These are phyloP conservation scores for Theileria equi DNA, from an alignment of 169 alveolate species.

Conservation along the genomic window DNA sequence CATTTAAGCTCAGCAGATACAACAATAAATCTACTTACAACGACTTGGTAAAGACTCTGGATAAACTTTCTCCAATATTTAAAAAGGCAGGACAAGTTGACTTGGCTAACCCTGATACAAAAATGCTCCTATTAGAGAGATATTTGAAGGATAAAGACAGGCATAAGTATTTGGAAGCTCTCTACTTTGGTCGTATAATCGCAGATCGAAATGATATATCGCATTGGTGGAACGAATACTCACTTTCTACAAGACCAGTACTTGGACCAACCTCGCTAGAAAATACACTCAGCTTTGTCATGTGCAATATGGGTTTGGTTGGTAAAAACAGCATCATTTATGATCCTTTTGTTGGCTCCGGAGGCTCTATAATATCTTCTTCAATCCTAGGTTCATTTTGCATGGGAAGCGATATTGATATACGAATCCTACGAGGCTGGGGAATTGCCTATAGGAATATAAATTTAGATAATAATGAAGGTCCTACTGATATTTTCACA, in stretches of 20 bases:
- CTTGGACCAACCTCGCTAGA: slow-evolving; percentile 98
- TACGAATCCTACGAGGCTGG: slow-evolving; percentile 86
- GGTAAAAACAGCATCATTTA: slow-evolving; percentile 68
- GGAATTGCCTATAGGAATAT: slow-evolving; percentile 77
- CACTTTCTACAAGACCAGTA: slow-evolving; percentile 88
- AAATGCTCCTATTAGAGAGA: slow-evolving; percentile 22
- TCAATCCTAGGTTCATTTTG: slow-evolving; percentile 76
- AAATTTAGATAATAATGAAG: slow-evolving; percentile 9
- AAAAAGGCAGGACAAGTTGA: slow-evolving; percentile 50
- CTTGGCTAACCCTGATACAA: slow-evolving; percentile 47
- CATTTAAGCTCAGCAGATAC: slow-evolving; percentile 29
- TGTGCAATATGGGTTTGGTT: slow-evolving; percentile 83
- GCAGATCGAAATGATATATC: slow-evolving; percentile 29
- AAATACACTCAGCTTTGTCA: slow-evolving; percentile 91
- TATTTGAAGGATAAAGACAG: slow-evolving; percentile 3
- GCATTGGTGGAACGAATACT: slow-evolving; percentile 84
- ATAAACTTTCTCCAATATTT: slow-evolving; percentile 32
- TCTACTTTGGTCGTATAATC: slow-evolving; percentile 39
- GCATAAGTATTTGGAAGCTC: slow-evolving; percentile 3
- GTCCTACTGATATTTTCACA: slow-evolving; percentile 40
- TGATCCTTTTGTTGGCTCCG: slow-evolving; percentile 99
- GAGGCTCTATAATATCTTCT: slow-evolving; percentile 89
- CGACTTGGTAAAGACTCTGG: slow-evolving; percentile 15
- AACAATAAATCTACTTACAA: slow-evolving; percentile 16
- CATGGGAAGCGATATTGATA: slow-evolving; percentile 95